These are phyloP conservation scores for Pichia thaimueangensis DNA, from an alignment of 805 yeast species.

Conservation along the genomic window DNA sequence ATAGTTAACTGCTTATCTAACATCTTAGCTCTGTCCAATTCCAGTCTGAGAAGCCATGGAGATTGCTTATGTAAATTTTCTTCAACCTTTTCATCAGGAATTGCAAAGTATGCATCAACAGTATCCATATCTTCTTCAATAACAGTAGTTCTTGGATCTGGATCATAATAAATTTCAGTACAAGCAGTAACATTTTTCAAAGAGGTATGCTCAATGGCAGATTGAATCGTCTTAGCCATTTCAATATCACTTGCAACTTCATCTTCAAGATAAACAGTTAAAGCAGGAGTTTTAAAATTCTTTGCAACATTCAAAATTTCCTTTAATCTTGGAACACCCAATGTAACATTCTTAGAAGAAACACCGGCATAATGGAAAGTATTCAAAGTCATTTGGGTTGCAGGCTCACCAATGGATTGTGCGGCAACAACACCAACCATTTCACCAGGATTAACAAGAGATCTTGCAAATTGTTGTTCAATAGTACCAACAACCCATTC, in stretches of 20 bases:
- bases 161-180: slow-evolving; percentile 95
- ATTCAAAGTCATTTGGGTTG: slow-evolving; percentile 95
- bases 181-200: slow-evolving; percentile 93
- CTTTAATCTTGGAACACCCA: slow-evolving; percentile 97
- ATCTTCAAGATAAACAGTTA: slow-evolving; percentile 84
- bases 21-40: slow-evolving; percentile 97
- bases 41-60: slow-evolving; percentile 96
- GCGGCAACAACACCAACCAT: slow-evolving; percentile 98
- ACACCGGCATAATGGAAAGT: slow-evolving; percentile 98
- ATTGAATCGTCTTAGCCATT: slow-evolving; percentile 88
- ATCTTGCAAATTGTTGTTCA: slow-evolving; percentile 86
- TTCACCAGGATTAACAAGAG: slow-evolving; percentile 94
- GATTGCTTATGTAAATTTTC: slow-evolving; percentile 90
- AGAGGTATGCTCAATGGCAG: slow-evolving; percentile 95
- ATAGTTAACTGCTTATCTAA: slow-evolving; percentile 94
- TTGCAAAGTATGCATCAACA: slow-evolving; percentile 93
- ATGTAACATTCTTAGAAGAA: slow-evolving; percentile 96
- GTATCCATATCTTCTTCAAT: slow-evolving; percentile 96
- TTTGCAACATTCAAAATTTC: slow-evolving; percentile 98
- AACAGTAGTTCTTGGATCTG: slow-evolving; percentile 96
- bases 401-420: slow-evolving; percentile 97
- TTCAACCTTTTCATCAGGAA: slow-evolving; percentile 97
- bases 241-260: slow-evolving; percentile 85
- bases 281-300: slow-evolving; percentile 98
- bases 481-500: slow-evolving; percentile 95